Conservation (phyloP, 2,329 filamentous ascomycete genomes). For the Akanthomyces lecanii region DNA sequence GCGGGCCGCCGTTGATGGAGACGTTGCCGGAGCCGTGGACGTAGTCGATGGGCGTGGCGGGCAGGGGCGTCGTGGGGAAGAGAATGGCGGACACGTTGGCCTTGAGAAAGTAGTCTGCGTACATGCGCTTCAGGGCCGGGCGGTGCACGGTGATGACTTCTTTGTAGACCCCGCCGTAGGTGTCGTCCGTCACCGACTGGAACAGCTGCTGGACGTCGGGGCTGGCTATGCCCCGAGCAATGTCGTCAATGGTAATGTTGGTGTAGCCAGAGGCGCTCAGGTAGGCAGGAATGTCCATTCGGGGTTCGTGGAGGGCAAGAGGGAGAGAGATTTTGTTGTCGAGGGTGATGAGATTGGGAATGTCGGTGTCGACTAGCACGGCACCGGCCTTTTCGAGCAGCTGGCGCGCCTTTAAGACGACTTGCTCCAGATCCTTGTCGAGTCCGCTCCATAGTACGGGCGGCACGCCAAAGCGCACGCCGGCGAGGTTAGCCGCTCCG, state of each 20-base stretch:
- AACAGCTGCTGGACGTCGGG: conserved; percentile 16
- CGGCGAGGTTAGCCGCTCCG: background rate
- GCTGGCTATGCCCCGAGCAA: conserved; percentile 16
- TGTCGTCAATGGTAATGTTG: conserved; percentile 11
- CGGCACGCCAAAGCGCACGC: conserved; percentile 19
- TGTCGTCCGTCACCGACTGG: conserved; percentile 9
- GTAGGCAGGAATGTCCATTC: conserved; percentile 17
- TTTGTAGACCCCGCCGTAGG: conserved; percentile 10
- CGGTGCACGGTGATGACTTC: conserved; percentile 18
- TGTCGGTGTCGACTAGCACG: conserved; percentile 17
- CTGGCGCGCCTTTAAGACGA: conserved; percentile 6
- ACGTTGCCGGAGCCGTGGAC: conserved; percentile 19
- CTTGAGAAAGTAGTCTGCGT: conserved; percentile 16
- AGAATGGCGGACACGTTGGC: conserved; percentile 18
- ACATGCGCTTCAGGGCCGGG: conserved; percentile 20
- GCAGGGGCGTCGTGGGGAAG: conserved; percentile 20
- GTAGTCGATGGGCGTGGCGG: conserved; percentile 19
- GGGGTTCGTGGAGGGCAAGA: conserved; percentile 18
- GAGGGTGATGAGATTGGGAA: conserved; percentile 18
- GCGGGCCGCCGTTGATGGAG: conserved; percentile 20
- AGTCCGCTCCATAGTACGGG: conserved; percentile 19
- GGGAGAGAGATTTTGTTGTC: conserved; percentile 13
- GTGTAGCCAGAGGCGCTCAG: conserved; percentile 12
- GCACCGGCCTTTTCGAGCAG: conserved; percentile 17
- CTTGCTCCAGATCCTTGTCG: conserved; percentile 15